These are phyloP conservation scores for Pouteria glomerata DNA, from an alignment of 148 eudicot genomes.

Conservation along the genomic window DNA sequence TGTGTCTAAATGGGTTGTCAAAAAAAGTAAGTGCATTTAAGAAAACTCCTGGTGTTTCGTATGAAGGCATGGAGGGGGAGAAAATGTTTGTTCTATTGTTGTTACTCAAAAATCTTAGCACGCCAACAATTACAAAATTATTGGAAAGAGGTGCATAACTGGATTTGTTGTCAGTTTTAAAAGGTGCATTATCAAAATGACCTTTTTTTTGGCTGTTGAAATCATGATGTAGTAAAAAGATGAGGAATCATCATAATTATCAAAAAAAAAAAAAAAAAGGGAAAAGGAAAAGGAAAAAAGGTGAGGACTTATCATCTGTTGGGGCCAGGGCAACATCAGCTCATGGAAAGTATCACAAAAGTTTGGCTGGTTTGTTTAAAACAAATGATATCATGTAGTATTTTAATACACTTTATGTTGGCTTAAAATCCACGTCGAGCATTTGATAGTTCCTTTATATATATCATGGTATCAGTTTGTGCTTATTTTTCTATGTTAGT, in stretches of 20 bases:
- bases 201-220: not conserved
- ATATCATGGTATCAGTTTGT: not conserved
- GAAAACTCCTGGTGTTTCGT: too few relatives aligned
- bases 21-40: too few relatives aligned
- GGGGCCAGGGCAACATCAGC: not conserved
- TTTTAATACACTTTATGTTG: not conserved
- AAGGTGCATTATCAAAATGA: not conserved
- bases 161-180: too few relatives aligned
- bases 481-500: not conserved
- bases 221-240: too few relatives aligned
- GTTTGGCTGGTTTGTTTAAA: not conserved
- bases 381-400: not conserved
- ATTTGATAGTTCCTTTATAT: not conserved
- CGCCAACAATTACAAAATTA: too few relatives aligned
- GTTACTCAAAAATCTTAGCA: too few relatives aligned
- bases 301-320: not conserved
- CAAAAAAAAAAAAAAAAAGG: too few relatives aligned
- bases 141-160: too few relatives aligned
- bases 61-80: too few relatives aligned
- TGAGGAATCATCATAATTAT: not conserved
- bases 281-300: too few relatives aligned
- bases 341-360: not conserved
- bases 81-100: too few relatives aligned
- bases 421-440: not conserved
- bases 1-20: too few relatives aligned